Conservation (phyloP, 768 basidiomycete genomes). For the Clavaria fumosa region DNA sequence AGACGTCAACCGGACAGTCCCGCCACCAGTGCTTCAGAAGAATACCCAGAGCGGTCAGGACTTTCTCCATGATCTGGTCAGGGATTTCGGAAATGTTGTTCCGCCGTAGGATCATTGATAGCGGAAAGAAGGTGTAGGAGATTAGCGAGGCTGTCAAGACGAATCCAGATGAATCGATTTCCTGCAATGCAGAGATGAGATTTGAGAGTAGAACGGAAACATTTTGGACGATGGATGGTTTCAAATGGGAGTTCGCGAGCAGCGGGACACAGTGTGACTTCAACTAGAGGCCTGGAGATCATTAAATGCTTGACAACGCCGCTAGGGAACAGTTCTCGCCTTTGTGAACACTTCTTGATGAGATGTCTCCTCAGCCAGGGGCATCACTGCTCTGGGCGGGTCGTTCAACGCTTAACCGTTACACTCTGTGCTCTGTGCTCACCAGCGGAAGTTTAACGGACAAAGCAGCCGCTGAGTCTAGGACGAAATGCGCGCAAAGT, state of each 20-base stretch:
- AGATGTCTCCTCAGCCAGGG: slow-evolving; percentile 12
- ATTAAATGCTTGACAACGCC: background rate
- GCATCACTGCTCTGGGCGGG: too few relatives aligned
- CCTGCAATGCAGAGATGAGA: slow-evolving; percentile 33
- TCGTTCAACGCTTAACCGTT: too few relatives aligned
- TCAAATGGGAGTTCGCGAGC: slow-evolving; percentile 51
- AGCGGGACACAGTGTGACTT: slow-evolving; percentile 75
- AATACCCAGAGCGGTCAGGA: slow-evolving; percentile 40
- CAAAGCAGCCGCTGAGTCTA: too few relatives aligned
- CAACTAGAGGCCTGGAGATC: too few relatives aligned
- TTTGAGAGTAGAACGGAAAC: slow-evolving; percentile 38
- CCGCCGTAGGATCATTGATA: slow-evolving; percentile 71
- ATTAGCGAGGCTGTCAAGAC: slow-evolving; percentile 44
- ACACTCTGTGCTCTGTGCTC: too few relatives aligned
- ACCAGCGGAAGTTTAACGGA: too few relatives aligned
- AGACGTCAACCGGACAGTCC: slow-evolving; percentile 51
- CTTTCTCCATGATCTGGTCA: slow-evolving; percentile 63
- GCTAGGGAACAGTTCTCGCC: slow-evolving; percentile 16
- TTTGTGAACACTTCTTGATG: slow-evolving; percentile 22
- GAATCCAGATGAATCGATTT: slow-evolving; percentile 22
- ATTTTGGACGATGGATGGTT: slow-evolving; percentile 32
- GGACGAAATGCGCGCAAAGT: too few relatives aligned
- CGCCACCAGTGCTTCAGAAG: slow-evolving; percentile 78
- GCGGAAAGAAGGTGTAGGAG: slow-evolving; percentile 76
- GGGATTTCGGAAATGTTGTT: slow-evolving; percentile 56